Evolutionary conservation across 2,329 filamentous ascomycete species (phyloP).

Genomic region (Penicillium hesseltinei): DNA sequence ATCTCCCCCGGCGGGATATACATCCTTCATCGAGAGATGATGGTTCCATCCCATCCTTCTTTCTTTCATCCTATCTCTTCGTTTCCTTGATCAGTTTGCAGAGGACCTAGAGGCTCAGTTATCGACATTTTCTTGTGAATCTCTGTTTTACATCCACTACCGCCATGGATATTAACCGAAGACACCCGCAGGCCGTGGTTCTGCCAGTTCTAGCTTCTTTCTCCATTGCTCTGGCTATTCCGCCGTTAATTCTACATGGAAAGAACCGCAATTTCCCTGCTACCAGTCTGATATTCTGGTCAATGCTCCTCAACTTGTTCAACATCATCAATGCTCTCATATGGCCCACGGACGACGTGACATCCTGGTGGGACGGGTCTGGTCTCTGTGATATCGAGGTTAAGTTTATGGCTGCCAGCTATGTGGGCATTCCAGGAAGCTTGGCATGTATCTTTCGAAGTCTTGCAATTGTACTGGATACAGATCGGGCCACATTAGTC

Average conservation of each 20-base stretch:
- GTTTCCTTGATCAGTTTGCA: neutral
- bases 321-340: slow-evolving; percentile 62
- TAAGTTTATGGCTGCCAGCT: slow-evolving; percentile 56
- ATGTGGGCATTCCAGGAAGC: slow-evolving; percentile 53
- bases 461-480: slow-evolving; percentile 61
- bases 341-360: slow-evolving; percentile 60
- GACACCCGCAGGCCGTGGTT: slow-evolving; percentile 35
- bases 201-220: slow-evolving; percentile 53
- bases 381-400: slow-evolving; percentile 65
- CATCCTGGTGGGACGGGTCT: slow-evolving; percentile 57
- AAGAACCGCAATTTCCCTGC: slow-evolving; percentile 61
- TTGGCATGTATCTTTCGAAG: slow-evolving; percentile 59
- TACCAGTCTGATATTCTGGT: slow-evolving; percentile 56
- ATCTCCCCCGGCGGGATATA: neutral
- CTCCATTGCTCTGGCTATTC: slow-evolving; percentile 53
- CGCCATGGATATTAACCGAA: slow-evolving; percentile 10
- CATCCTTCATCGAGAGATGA: neutral
- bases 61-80: neutral
- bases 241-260: slow-evolving; percentile 60
- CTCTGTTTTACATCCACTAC: neutral
- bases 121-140: neutral
- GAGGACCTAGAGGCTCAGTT: neutral
- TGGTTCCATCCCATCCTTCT: neutral
- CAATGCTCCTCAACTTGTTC: slow-evolving; percentile 56
- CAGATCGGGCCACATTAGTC: slow-evolving; percentile 53